phyloP scores from a whole-genome alignment of 108 stramenopile genomes.

The Nitzschia palea region DNA sequence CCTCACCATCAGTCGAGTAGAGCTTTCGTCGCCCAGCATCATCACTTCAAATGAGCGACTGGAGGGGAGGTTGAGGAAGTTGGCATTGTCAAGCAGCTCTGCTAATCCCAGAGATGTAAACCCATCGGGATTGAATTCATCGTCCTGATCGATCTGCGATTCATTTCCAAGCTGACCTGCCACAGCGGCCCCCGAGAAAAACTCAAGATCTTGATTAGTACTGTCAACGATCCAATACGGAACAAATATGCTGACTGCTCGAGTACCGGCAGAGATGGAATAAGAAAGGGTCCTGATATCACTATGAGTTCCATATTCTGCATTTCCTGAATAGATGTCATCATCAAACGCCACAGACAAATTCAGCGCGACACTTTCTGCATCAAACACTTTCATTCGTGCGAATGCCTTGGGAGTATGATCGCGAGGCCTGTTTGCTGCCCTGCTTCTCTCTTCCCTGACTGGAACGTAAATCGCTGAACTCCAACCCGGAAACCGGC shows the following conservation, averaged over 20 bases:
- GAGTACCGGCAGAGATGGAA: slow-evolving; percentile 21
- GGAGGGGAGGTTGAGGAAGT: slow-evolving; percentile 14
- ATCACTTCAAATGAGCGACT: slow-evolving; percentile 39
- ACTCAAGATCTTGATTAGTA: slow-evolving; percentile 54
- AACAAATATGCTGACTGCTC: slow-evolving; percentile 41
- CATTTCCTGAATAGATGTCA: neutral
- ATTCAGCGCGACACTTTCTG: slow-evolving; percentile 23
- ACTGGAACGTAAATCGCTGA: slow-evolving; percentile 36
- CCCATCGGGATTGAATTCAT: neutral
- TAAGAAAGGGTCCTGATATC: slow-evolving; percentile 16
- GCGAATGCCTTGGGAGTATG: slow-evolving; percentile 1
- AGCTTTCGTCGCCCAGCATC: slow-evolving; percentile 53
- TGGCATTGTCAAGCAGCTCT: slow-evolving; percentile 40
- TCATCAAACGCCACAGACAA: slow-evolving; percentile 42
- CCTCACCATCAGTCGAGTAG: slow-evolving; percentile 42
- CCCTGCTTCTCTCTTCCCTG: neutral
- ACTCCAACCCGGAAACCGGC: slow-evolving; percentile 52
- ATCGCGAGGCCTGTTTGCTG: neutral
- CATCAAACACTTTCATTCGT: slow-evolving; percentile 35
- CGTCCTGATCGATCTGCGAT: neutral
- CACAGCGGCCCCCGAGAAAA: slow-evolving; percentile 29
- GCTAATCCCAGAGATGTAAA: slow-evolving; percentile 38
- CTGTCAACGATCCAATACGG: slow-evolving; percentile 61
- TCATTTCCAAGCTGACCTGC: slow-evolving; percentile 40
- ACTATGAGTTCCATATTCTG: neutral